These are phyloP conservation scores for Teratosphaeria gauchensis DNA, from an alignment of 2,329 filamentous ascomycete species.

Conservation along the genomic window DNA sequence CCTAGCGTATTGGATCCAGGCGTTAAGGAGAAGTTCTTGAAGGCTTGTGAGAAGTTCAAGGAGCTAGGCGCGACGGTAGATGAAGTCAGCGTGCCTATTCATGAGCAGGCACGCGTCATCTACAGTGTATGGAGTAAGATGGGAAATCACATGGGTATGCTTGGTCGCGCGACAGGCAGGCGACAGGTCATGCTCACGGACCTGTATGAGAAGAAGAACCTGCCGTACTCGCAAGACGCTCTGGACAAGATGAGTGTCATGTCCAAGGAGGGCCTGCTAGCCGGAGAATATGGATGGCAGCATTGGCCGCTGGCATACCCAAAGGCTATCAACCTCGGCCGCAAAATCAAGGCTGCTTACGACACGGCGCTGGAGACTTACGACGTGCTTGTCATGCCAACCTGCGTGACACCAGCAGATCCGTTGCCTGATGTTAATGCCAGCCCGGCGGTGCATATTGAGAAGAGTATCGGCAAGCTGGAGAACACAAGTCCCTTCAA, in stretches of 20 bases:
- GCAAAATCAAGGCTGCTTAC: slow-evolving; percentile 38
- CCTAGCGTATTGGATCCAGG: slow-evolving; percentile 27
- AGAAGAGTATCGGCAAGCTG: slow-evolving; percentile 44
- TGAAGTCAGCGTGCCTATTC: slow-evolving; percentile 38
- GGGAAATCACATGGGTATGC: slow-evolving; percentile 1
- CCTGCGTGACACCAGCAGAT: slow-evolving; percentile 34
- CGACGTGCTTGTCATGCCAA: slow-evolving; percentile 41
- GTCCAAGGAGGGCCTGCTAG: background rate
- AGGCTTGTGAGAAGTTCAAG: slow-evolving; percentile 28
- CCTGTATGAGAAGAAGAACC: slow-evolving; percentile 29
- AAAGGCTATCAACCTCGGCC: slow-evolving; percentile 37
- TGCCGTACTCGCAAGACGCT: background rate
- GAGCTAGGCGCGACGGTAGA: slow-evolving; percentile 34
- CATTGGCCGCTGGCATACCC: slow-evolving; percentile 28
- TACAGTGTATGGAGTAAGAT: background rate
- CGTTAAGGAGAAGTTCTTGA: slow-evolving; percentile 29
- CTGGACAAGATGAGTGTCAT: background rate
- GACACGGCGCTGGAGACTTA: slow-evolving; percentile 32
- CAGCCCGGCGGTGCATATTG: slow-evolving; percentile 37
- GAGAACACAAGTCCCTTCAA: slow-evolving; percentile 48
- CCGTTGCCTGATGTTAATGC: slow-evolving; percentile 30
- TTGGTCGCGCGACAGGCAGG: background rate
- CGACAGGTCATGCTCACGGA: background rate
- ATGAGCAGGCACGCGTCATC: slow-evolving; percentile 27
- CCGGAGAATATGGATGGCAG: background rate